phyloP scores from a whole-genome alignment of 1,139 yeast genomes.

The Debaryomycetaceae sp. region DNA sequence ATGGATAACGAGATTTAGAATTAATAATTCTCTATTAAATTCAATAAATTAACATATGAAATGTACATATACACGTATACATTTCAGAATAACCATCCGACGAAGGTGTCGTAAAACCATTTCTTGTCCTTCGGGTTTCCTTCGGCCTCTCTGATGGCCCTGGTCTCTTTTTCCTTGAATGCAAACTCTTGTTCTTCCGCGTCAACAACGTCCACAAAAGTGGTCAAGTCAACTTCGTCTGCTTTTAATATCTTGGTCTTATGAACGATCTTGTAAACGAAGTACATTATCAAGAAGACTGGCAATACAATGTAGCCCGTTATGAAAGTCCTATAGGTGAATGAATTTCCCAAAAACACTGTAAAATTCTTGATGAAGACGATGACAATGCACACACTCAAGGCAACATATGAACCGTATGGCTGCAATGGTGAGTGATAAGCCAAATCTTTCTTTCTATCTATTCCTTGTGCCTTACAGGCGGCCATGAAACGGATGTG shows the following conservation, averaged over 20 bases:
- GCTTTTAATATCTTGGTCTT: slow-evolving; percentile 53
- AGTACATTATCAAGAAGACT: slow-evolving; percentile 49
- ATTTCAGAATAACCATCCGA: slow-evolving; percentile 51
- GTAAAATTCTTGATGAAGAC: slow-evolving; percentile 73
- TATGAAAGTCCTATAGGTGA: slow-evolving; percentile 61
- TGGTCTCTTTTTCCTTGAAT: slow-evolving; percentile 39
- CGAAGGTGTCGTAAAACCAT: slow-evolving; percentile 55
- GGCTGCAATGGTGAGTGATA: slow-evolving; percentile 69
- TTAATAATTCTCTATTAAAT: not conserved
- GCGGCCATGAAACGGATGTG: slow-evolving; percentile 66
- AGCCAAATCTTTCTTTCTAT: slow-evolving; percentile 40
- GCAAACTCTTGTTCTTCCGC: slow-evolving; percentile 61
- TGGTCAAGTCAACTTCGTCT: slow-evolving; percentile 59
- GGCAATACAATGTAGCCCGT: slow-evolving; percentile 81
- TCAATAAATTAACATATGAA: not conserved
- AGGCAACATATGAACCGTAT: slow-evolving; percentile 57
- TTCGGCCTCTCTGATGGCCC: slow-evolving; percentile 46
- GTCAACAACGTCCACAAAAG: slow-evolving; percentile 64
- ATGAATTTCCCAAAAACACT: slow-evolving; percentile 53
- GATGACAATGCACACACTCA: slow-evolving; percentile 51
- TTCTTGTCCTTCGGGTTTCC: slow-evolving; percentile 37
- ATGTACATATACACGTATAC: not conserved
- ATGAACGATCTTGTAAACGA: slow-evolving; percentile 56
- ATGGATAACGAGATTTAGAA: not conserved
- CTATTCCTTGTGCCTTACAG: slow-evolving; percentile 58